These are phyloP conservation scores for Eucalyptus sideroxylon DNA, from an alignment of 345 rosid species.

Conservation along the genomic window DNA sequence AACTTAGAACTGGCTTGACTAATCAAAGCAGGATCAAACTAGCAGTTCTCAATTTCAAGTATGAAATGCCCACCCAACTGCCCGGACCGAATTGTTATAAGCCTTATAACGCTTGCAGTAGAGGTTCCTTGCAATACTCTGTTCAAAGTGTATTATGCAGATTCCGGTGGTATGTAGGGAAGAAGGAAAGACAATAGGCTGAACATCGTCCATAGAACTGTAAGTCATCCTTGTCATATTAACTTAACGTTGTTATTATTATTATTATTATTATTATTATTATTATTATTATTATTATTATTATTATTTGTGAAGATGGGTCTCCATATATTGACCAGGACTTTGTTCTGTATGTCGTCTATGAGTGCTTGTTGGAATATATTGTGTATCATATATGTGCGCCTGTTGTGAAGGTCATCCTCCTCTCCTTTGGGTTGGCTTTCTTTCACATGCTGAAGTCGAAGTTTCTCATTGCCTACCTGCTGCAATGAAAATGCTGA, in stretches of 20 bases:
- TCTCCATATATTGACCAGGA: background rate
- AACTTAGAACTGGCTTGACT: rapidly evolving
- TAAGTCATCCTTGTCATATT: background rate
- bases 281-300: too few species aligned
- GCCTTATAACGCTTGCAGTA: too few species aligned
- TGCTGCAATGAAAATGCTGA: constrained; percentile 66
- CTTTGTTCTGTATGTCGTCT: background rate
- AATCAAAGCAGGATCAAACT: rapidly evolving
- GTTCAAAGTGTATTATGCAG: background rate
- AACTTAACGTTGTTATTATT: too few species aligned
- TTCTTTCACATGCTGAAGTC: constrained; percentile 43
- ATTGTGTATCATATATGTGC: background rate
- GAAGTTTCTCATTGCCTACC: constrained; percentile 70
- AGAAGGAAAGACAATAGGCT: background rate
- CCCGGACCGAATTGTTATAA: rapidly evolving
- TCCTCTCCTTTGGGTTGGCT: background rate
- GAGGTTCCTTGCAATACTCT: too few species aligned
- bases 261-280: too few species aligned
- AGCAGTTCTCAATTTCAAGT: too few species aligned
- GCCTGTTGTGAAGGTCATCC: background rate
- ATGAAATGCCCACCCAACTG: too few species aligned
- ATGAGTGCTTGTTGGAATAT: background rate
- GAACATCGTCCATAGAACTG: background rate
- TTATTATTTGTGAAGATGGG: too few species aligned
- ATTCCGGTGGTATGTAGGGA: background rate